These are phyloP conservation scores for Talaromyces rugulosus DNA, from an alignment of 2,329 filamentous ascomycete species.

Conservation along the genomic window DNA sequence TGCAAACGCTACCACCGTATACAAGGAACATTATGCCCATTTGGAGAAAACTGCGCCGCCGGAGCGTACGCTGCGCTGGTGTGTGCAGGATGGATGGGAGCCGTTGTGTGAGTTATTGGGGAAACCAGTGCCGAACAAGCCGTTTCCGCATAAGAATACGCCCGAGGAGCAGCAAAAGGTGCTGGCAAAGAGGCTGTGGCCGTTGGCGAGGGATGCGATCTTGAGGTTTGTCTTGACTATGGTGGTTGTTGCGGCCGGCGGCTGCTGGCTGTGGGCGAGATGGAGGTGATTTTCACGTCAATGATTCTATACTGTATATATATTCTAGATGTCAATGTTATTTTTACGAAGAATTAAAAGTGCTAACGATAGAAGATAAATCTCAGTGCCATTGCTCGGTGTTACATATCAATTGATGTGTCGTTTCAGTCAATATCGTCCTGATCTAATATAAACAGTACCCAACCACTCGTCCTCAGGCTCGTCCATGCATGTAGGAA, in stretches of 20 bases:
- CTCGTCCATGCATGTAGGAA: neutral
- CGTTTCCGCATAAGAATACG: constrained; percentile 48
- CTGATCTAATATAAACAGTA: neutral
- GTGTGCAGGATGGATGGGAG: constrained; percentile 51
- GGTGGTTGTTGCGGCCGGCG: neutral
- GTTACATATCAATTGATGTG: neutral
- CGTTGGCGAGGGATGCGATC: neutral
- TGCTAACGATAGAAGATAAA: neutral
- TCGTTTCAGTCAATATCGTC: neutral
- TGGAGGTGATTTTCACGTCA: neutral
- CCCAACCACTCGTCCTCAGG: neutral
- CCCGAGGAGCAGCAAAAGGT: neutral
- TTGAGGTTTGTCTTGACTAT: neutral
- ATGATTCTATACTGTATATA: neutral
- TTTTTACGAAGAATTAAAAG: neutral
- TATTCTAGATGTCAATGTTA: neutral
- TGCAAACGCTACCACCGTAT: too few species aligned
- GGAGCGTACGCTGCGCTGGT: constrained; percentile 51
- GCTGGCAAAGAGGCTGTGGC: neutral
- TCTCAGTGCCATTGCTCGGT: neutral
- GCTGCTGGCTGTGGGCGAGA: neutral
- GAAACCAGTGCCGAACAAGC: constrained; percentile 47
- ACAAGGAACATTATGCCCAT: constrained; percentile 48
- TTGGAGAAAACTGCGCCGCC: constrained; percentile 46
- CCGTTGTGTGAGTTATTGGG: constrained; percentile 54